phyloP scores from a whole-genome alignment of 2,329 filamentous ascomycete species.

The Grosmannia clavigera region DNA sequence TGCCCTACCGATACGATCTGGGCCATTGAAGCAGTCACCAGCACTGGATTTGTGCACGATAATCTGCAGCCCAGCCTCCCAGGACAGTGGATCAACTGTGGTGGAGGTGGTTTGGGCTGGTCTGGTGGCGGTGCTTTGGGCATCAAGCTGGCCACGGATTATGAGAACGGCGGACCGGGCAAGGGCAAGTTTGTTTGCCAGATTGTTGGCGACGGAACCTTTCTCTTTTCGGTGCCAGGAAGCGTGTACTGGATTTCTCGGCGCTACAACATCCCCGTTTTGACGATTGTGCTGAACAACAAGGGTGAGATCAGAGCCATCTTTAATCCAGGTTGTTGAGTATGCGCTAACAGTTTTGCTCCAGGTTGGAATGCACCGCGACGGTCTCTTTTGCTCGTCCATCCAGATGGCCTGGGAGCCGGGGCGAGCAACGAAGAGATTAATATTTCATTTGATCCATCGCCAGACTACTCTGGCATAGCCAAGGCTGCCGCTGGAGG shows the following conservation, averaged over 20 bases:
- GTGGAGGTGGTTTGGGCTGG: slow-evolving; percentile 40
- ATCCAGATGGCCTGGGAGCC: slow-evolving; percentile 43
- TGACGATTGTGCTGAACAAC: slow-evolving; percentile 39
- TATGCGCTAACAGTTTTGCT: not conserved
- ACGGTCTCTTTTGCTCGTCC: slow-evolving; percentile 42
- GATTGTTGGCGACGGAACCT: slow-evolving; percentile 37
- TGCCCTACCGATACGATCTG: slow-evolving; percentile 48
- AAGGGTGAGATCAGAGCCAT: slow-evolving; percentile 24
- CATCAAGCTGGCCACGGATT: slow-evolving; percentile 33
- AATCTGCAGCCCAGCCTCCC: slow-evolving; percentile 49
- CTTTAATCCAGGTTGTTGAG: not conserved
- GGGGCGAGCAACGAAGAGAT: slow-evolving; percentile 47
- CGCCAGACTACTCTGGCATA: slow-evolving; percentile 47
- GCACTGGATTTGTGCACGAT: slow-evolving; percentile 53
- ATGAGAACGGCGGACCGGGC: slow-evolving; percentile 23
- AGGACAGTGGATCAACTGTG: slow-evolving; percentile 40
- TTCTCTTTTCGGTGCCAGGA: slow-evolving; percentile 34
- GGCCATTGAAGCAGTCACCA: slow-evolving; percentile 63
- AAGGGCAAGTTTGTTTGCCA: slow-evolving; percentile 35
- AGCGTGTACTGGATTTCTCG: slow-evolving; percentile 36
- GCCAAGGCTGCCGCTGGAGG: slow-evolving; percentile 47
- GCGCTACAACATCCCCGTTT: slow-evolving; percentile 32
- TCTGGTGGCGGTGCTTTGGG: slow-evolving; percentile 38
- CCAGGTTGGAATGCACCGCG: slow-evolving; percentile 48
- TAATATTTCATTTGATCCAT: slow-evolving; percentile 47